These are phyloP conservation scores for Lumnitzera littorea DNA, from an alignment of 345 rosid genomes.

Conservation along the genomic window DNA sequence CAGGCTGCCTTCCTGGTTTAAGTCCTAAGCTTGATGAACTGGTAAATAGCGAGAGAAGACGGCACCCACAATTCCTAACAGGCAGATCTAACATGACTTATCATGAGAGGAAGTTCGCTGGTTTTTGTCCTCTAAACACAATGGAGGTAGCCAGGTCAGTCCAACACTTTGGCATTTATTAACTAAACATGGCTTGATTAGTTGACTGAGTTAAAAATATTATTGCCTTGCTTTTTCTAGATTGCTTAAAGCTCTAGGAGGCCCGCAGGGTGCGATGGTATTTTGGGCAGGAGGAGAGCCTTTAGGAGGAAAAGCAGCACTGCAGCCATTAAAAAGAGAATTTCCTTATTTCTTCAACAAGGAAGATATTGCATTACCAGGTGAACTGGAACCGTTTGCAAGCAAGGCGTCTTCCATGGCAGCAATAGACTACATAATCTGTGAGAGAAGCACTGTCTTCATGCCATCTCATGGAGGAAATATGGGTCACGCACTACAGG, in stretches of 20 bases:
- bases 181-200: not conserved
- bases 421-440: constrained; percentile 83
- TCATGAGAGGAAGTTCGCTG: constrained; percentile 68
- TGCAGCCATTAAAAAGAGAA: constrained; percentile 56
- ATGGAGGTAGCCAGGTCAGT: constrained; percentile 74
- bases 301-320: constrained; percentile 73
- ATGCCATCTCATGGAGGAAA: constrained; percentile 99
- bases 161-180: not conserved
- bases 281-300: constrained; percentile 98
- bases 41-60: constrained; percentile 54
- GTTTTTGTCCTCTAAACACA: constrained; percentile 88
- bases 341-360: constrained; percentile 64
- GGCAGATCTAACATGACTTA: constrained; percentile 74
- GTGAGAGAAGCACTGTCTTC: constrained; percentile 76
- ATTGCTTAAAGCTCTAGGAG: constrained; percentile 92
- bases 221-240: constrained; percentile 14
- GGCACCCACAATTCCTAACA: constrained; percentile 82
- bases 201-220: too few relatives aligned
- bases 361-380: constrained; percentile 66
- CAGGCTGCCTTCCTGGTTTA: constrained; percentile 89
- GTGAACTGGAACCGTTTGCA: constrained; percentile 40
- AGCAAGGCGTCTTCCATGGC: constrained; percentile 58
- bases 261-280: constrained; percentile 61
- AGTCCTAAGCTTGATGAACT: constrained; percentile 50
- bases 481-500: constrained; percentile 89